Evolutionary conservation across 148 eudicot species (phyloP), one percentile per base, ranked within the genome.

Genomic region (Talinum fruticosum): DNA sequence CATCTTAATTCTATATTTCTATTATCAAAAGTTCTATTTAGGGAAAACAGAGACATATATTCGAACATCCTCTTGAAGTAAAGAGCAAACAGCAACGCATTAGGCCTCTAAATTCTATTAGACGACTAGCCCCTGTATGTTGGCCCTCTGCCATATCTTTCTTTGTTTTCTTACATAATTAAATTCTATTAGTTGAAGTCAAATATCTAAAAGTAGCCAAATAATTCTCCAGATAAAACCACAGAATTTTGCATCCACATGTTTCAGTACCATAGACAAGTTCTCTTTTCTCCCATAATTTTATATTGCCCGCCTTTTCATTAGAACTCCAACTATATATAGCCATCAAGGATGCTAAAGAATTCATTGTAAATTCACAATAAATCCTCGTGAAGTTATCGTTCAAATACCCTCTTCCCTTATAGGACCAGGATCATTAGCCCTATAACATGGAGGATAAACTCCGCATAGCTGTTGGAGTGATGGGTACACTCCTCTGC

Each of bases 391-490:
- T 72, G 45, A 51, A 67, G 67, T 53, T 80, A 69, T 26, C 21
- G 36, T 66, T 71, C 13, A 29, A 26, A 73, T 6, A 21, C 24
- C 69, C 74, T 47, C 41, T 65, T 26, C 2, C 69, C 34, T 24
- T 51, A 68, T 21, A 69, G 38, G 78, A 72, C 69, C 38, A 57
- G 77, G 74, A 78, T 30, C 79, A 59, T 59, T 24, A 29, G 65
- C 71, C 36, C 21, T 36, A 72, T 70, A 72, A 32, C 44, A 89
- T 93, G 97, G 92, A 78, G 72, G 93, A 85, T 72, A 84, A 73
- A 75, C 37, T 88, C 57, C 91, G 87, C 32, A 26, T 91, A 66
- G 88, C 89, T 19, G 83, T 88, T 18, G 97, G 92, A 82, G 66
- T 88, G 49, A 71, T 89, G 85, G 97, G 96, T 93, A 89, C 76